Percentiles rank a stretch among this genome's conserved stretches.
phyloP scores from a whole-genome alignment of 345 rosid species.

The Corchorus capsularis region DNA sequence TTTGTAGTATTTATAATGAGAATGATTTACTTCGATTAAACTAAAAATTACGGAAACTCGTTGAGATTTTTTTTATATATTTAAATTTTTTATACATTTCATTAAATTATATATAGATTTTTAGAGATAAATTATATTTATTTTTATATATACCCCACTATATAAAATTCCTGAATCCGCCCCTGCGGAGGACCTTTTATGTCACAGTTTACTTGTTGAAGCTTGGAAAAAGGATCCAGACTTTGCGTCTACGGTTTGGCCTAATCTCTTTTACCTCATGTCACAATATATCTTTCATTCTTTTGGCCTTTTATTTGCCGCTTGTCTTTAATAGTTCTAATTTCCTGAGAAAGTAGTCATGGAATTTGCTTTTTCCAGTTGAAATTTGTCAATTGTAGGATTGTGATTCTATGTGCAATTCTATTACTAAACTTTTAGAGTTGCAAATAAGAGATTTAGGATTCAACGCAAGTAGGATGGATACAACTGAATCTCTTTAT shows the following conservation, averaged over 20 bases:
- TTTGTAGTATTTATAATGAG: no score
- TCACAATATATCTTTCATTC: background rate
- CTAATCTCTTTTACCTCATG: background rate
- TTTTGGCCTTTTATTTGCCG: background rate
- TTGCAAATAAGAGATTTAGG: slow-evolving; percentile 10
- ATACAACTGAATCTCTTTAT: background rate
- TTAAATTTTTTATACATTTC: no score
- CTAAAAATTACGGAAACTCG: no score
- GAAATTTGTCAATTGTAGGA: background rate
- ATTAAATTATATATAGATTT: no score
- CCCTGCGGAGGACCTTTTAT: slow-evolving; percentile 37
- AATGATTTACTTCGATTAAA: no score
- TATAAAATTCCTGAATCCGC: no score
- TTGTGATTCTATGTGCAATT: background rate
- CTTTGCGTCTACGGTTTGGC: slow-evolving; percentile 50
- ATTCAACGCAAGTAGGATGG: background rate
- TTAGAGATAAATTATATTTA: no score
- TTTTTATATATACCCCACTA: no score
- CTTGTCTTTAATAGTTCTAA: background rate
- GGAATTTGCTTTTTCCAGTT: background rate
- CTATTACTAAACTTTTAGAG: background rate
- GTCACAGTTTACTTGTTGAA: slow-evolving; percentile 50
- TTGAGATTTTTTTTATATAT: no score
- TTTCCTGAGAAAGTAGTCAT: background rate
- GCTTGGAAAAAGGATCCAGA: slow-evolving; percentile 50